Conservation (phyloP, 148 eudicot genomes). For the Nepenthes gracilis region DNA sequence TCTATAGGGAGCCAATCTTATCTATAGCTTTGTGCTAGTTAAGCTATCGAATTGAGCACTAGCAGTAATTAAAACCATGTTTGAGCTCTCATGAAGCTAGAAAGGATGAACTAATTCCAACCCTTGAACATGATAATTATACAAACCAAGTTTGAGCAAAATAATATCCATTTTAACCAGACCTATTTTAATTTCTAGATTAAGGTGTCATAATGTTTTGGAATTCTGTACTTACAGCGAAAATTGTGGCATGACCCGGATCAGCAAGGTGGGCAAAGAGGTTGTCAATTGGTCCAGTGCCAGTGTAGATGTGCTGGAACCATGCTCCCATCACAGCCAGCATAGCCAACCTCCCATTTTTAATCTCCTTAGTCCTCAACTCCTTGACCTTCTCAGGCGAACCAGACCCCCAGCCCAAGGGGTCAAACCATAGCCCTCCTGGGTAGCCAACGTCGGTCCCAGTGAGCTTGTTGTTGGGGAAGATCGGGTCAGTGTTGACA, state of each 20-base stretch:
- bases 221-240: conserved; percentile 54
- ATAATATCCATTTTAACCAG: background rate
- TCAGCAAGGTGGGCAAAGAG: conserved; percentile 97
- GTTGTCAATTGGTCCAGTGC: conserved; percentile 89
- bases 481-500: conserved; percentile 92
- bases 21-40: too few relatives aligned
- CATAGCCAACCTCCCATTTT: conserved; percentile 96
- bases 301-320: conserved; percentile 95
- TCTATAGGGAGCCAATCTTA: too few relatives aligned
- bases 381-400: conserved; percentile 70
- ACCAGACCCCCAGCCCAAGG: conserved; percentile 89
- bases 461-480: conserved; percentile 96
- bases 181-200: background rate
- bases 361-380: conserved; percentile 94
- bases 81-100: too few relatives aligned
- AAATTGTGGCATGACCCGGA: conserved; percentile 96
- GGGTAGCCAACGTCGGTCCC: conserved; percentile 98
- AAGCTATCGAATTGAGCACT: too few relatives aligned
- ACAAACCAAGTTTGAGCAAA: too few relatives aligned
- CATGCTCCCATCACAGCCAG: conserved; percentile 97
- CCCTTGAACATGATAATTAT: too few relatives aligned
- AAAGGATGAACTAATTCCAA: too few relatives aligned
- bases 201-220: background rate
- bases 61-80: background rate
- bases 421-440: conserved; percentile 98